These are phyloP conservation scores for Kodamaea anthophila DNA, from an alignment of 1,139 yeast genomes.

Conservation along the genomic window DNA sequence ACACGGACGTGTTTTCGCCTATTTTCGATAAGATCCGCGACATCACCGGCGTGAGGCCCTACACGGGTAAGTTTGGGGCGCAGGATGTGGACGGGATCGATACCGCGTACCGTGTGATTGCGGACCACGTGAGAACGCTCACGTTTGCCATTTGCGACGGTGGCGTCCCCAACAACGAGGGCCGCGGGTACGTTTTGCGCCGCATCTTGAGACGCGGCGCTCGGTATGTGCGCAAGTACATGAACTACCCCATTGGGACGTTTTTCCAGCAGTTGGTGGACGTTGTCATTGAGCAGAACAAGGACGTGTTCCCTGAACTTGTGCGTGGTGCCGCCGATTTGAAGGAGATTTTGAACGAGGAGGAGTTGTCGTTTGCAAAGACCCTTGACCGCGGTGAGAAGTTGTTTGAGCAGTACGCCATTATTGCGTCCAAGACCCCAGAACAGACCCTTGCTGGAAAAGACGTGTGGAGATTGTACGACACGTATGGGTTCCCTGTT, in stretches of 20 bases:
- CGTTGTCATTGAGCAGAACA: conserved; percentile 82
- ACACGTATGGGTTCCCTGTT: conserved; percentile 99
- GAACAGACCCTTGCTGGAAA: conserved; percentile 79
- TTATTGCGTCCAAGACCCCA: conserved; percentile 68
- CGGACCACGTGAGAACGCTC: conserved; percentile 96
- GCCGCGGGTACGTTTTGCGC: conserved; percentile 96
- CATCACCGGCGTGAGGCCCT: conserved; percentile 87
- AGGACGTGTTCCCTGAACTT: conserved; percentile 88
- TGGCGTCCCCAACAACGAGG: conserved; percentile 98
- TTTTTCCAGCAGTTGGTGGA: conserved; percentile 92
- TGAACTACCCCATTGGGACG: conserved; percentile 90
- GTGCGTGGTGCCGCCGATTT: conserved; percentile 64
- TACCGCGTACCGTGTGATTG: conserved; percentile 95
- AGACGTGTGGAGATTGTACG: conserved; percentile 97
- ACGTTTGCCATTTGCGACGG: conserved; percentile 97
- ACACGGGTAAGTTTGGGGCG: conserved; percentile 85
- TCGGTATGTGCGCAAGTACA: conserved; percentile 91
- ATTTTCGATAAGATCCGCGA: conserved; percentile 80
- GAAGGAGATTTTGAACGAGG: conserved; percentile 90
- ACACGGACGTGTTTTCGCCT: conserved; percentile 93
- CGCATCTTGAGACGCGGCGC: conserved; percentile 97
- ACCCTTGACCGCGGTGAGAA: conserved; percentile 98
- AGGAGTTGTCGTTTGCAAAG: conserved; percentile 89
- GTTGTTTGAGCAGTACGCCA: conserved; percentile 88
- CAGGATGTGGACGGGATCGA: conserved; percentile 94